Evolutionary conservation across 2,329 filamentous ascomycete genomes (phyloP).

Genomic region (Ramichloridium luteum): DNA sequence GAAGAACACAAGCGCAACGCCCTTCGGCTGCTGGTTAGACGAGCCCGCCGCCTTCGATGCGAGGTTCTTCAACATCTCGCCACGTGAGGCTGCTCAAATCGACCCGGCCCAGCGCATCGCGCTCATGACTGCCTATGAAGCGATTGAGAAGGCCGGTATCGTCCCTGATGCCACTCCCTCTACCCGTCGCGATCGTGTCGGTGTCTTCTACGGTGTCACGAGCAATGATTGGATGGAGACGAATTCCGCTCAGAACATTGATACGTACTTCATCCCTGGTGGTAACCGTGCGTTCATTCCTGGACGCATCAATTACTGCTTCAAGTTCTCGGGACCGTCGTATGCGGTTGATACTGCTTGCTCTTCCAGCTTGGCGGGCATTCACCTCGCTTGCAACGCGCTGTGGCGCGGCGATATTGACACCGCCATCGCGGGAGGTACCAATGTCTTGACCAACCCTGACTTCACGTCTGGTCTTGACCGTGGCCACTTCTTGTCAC

Average conservation of each 20-base stretch:
- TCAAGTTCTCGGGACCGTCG: slow-evolving; percentile 1
- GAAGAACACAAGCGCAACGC: slow-evolving; percentile 16
- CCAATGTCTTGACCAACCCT: slow-evolving; percentile 20
- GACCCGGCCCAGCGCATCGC: slow-evolving; percentile 9
- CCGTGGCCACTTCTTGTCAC: slow-evolving; percentile 18
- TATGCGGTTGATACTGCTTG: background rate
- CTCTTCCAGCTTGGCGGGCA: slow-evolving; percentile 1
- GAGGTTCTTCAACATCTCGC: slow-evolving; percentile 30
- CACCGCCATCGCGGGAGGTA: slow-evolving; percentile 20
- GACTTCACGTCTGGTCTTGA: slow-evolving; percentile 17
- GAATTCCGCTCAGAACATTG: slow-evolving; percentile 17
- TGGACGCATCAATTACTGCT: slow-evolving; percentile 14
- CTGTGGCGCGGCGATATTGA: slow-evolving; percentile 21
- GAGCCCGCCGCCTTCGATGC: slow-evolving; percentile 29
- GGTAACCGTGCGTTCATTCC: slow-evolving; percentile 19
- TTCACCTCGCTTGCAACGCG: slow-evolving; percentile 11
- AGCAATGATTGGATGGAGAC: slow-evolving; percentile 24
- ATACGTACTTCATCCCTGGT: slow-evolving; percentile 17
- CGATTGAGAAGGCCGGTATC: slow-evolving; percentile 10
- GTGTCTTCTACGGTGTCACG: slow-evolving; percentile 24
- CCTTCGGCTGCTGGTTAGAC: slow-evolving; percentile 29
- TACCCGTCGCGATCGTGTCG: slow-evolving; percentile 20
- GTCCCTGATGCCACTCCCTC: slow-evolving; percentile 19
- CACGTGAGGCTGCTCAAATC: slow-evolving; percentile 13
- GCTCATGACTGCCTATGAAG: slow-evolving; percentile 12